Evolutionary conservation across 768 basidiomycete species (phyloP), one percentile per base, ranked within the genome.

Genomic region (Hypsizygus marmoreus): DNA sequence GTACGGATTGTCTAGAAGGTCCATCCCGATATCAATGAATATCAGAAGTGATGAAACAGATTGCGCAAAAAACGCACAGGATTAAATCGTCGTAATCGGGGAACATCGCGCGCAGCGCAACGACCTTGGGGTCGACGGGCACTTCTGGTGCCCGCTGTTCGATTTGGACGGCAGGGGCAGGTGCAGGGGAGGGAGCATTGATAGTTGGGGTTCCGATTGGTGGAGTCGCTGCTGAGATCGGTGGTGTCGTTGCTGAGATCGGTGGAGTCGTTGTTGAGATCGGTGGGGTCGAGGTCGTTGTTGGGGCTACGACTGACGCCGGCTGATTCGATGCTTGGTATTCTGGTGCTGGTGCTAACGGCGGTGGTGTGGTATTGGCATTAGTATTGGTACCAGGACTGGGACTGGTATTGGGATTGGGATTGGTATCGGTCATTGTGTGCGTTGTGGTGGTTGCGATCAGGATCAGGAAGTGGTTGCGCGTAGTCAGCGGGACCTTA

Each of bases 21-120:
- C 40, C 38, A 41, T 22, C 41, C 20, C 44, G 30, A 22, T 6
- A 40, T 24, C 17, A 49, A 20, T 23, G n/a, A 39, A 12, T 1
- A 9, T 39, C 17, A 29, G n/a, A 9, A 14, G 6, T 26, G 30
- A 19, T 4, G 22, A n/a, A 9, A 19, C 16, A 4, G 8, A 26
- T 3, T 14, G 29, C 19, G 10, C 12, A 10, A 9, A 13, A 7
- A 22, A 73, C 81, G 39, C 57, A 86, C 83, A 92, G 67, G 39
- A 91, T 69, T n/a, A 73, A 59, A 39, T 83, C 78, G 50, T 92
- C 89, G 55, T 89, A 90, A 63, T 86, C 84, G 5, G 89, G 89
- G 62, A 91, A 91, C 75, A 91, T 84, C 6, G 74, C 77, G 35
- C 75, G 77, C 36, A 91, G 69, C 0, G 69, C 66, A 8, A 75